These are phyloP conservation scores for Podaxis rugospora DNA, from an alignment of 768 basidiomycete genomes.

Conservation along the genomic window DNA sequence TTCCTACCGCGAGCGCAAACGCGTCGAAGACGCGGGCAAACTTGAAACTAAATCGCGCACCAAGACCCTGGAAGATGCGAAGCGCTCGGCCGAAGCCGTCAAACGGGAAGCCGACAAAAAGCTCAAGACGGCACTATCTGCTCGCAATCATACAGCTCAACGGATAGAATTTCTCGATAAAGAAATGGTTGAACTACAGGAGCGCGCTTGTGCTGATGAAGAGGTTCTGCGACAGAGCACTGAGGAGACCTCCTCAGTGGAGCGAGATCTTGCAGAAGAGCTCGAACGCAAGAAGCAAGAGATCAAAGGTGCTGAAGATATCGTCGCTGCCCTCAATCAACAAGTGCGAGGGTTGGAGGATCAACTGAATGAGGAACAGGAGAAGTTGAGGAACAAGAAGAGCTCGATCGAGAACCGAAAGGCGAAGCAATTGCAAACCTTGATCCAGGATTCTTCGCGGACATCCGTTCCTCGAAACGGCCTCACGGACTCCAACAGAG, in stretches of 20 bases:
- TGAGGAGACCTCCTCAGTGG: slow-evolving; percentile 40
- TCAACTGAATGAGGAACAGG: slow-evolving; percentile 57
- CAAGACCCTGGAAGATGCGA: slow-evolving; percentile 82
- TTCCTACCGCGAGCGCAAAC: slow-evolving; percentile 66
- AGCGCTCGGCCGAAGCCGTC: slow-evolving; percentile 73
- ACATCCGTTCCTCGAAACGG: not conserved
- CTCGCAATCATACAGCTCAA: slow-evolving; percentile 57
- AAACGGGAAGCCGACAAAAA: slow-evolving; percentile 88
- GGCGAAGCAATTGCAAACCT: not conserved
- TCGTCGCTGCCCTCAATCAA: slow-evolving; percentile 54
- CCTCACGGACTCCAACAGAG: not conserved
- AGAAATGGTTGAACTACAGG: slow-evolving; percentile 53
- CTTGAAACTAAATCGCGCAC: slow-evolving; percentile 79
- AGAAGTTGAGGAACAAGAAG: slow-evolving; percentile 39
- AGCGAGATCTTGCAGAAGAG: slow-evolving; percentile 48
- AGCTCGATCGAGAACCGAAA: not conserved
- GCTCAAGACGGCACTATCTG: slow-evolving; percentile 61
- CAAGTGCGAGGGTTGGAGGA: slow-evolving; percentile 76
- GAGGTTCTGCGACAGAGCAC: slow-evolving; percentile 43
- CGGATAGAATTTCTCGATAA: slow-evolving; percentile 56
- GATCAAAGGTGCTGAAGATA: slow-evolving; percentile 62
- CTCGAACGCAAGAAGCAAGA: slow-evolving; percentile 58
- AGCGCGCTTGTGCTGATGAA: slow-evolving; percentile 52
- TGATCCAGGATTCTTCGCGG: not conserved
- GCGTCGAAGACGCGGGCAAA: slow-evolving; percentile 76